phyloP scores from a whole-genome alignment of 169 alveolate genomes.

The Eimeria acervulina region DNA sequence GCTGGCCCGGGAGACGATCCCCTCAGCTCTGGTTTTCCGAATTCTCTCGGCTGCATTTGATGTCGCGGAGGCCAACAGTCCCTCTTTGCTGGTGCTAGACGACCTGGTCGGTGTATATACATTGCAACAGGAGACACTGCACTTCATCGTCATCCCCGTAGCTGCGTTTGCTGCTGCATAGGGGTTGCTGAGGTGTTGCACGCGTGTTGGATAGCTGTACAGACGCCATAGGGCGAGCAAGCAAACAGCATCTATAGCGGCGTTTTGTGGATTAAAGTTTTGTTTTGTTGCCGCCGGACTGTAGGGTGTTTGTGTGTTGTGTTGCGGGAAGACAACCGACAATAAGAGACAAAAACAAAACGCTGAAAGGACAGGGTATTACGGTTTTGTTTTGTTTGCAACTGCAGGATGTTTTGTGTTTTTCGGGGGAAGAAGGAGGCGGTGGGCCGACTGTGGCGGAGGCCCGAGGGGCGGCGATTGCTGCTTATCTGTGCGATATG shows the following conservation, averaged over 20 bases:
- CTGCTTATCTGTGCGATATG: slow-evolving; percentile 16
- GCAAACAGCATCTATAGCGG: not conserved
- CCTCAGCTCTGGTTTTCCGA: not conserved
- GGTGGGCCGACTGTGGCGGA: slow-evolving; percentile 46
- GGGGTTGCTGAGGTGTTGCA: not conserved
- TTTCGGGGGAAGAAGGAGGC: slow-evolving; percentile 57
- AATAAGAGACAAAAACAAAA: not conserved
- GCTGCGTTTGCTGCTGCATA: not conserved
- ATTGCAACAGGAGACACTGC: not conserved
- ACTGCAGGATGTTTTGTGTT: slow-evolving; percentile 62
- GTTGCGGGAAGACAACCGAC: not conserved
- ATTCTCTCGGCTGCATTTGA: slow-evolving; percentile 29
- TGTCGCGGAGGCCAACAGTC: slow-evolving; percentile 48
- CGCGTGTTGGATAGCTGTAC: not conserved
- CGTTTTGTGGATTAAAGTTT: not conserved
- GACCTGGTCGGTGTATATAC: slow-evolving; percentile 58
- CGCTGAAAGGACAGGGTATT: not conserved
- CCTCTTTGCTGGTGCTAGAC: slow-evolving; percentile 63
- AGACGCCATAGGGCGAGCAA: not conserved
- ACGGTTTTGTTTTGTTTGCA: not conserved
- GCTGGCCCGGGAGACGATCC: slow-evolving; percentile 62
- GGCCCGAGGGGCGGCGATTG: slow-evolving; percentile 48
- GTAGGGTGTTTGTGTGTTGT: not conserved
- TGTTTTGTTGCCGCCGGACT: not conserved
- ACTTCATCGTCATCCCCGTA: not conserved